phyloP scores from a whole-genome alignment of 148 eudicot genomes.

The Persicaria tinctoria region DNA sequence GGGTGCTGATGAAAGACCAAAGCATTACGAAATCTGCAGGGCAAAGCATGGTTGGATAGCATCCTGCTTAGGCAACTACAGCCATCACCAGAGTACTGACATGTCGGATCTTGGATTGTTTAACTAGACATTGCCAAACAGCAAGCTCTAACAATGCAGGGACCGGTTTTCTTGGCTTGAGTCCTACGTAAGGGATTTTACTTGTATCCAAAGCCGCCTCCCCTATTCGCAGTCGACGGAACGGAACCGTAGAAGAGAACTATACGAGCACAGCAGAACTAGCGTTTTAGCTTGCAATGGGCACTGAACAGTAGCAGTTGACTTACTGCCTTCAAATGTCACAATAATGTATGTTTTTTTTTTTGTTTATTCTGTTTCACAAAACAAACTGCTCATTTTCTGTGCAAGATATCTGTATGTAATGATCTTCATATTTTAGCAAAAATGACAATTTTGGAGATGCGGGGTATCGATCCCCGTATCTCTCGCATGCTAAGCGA shows the following conservation, averaged over 20 bases:
- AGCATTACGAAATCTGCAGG: conserved; percentile 40
- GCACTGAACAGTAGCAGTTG: not conserved
- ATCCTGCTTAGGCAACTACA: too few species aligned
- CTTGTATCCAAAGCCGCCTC: not conserved
- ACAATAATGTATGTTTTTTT: too few species aligned
- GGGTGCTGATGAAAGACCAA: conserved; percentile 45
- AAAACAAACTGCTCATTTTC: too few species aligned
- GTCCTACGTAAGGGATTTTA: not conserved
- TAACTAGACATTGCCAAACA: not conserved
- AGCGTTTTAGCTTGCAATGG: not conserved
- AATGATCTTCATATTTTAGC: too few species aligned
- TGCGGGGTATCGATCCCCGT: conserved; percentile 91
- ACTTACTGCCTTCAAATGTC: not conserved
- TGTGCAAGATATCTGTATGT: too few species aligned
- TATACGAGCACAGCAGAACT: not conserved
- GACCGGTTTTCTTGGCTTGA: not conserved
- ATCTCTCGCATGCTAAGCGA: conserved; percentile 90
- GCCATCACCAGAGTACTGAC: too few species aligned
- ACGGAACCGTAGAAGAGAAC: not conserved
- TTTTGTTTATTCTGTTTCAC: too few species aligned
- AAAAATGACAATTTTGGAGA: conserved; percentile 21
- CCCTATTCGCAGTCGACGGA: not conserved
- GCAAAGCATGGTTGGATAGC: conserved; percentile 36
- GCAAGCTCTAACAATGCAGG: not conserved
- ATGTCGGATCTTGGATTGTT: not conserved